Evolutionary conservation across 106 monocot genomes (phyloP).

Genomic region (Allium cepa): DNA sequence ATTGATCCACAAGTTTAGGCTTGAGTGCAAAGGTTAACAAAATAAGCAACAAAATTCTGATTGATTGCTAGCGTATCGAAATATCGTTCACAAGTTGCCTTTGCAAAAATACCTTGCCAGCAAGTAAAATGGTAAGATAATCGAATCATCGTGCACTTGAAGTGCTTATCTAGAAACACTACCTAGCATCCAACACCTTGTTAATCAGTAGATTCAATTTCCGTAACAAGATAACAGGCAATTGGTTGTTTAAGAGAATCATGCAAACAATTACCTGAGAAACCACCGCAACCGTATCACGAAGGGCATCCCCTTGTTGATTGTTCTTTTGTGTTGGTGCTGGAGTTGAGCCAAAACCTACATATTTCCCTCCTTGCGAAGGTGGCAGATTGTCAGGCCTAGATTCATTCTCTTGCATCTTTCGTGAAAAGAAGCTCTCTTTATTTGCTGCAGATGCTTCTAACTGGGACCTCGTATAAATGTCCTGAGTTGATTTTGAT

Average conservation of each 20-base stretch:
- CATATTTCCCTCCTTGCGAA: constrained; percentile 66
- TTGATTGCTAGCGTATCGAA: too few species aligned
- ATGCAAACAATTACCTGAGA: constrained; percentile 10
- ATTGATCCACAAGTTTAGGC: too few species aligned
- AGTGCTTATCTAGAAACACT: too few species aligned
- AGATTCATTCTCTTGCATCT: constrained; percentile 47
- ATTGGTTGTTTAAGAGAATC: background rate
- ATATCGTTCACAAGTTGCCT: too few species aligned
- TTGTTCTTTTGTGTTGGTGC: constrained; percentile 15
- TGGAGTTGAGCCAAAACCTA: constrained; percentile 59
- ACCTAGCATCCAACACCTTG: too few species aligned
- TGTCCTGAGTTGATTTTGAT: constrained; percentile 54
- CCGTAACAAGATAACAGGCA: background rate
- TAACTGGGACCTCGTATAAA: constrained; percentile 38
- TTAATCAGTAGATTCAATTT: background rate
- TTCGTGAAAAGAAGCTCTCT: constrained; percentile 55
- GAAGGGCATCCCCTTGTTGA: constrained; percentile 6
- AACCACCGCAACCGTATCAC: constrained; percentile 6
- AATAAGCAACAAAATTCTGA: too few species aligned
- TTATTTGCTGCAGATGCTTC: constrained; percentile 56
- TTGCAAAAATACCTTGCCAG: background rate
- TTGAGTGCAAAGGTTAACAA: too few species aligned
- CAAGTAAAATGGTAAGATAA: background rate
- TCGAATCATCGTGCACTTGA: background rate
- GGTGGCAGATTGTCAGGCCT: constrained; percentile 59